phyloP scores from a whole-genome alignment of 768 basidiomycete species.

The Lactifluus pinguis region DNA sequence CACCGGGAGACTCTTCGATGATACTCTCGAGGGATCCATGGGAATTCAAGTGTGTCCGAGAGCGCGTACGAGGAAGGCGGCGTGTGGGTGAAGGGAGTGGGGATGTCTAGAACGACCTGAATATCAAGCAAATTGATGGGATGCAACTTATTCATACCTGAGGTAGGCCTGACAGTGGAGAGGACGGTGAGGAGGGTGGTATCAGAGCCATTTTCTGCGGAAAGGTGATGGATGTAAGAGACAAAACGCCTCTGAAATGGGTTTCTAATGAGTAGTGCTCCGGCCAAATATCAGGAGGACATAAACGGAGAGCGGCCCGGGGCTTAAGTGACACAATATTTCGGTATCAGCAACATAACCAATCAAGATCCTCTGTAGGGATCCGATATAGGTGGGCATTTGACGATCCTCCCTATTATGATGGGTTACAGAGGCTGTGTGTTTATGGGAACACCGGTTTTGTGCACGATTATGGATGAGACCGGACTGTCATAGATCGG shows the following conservation, averaged over 20 bases:
- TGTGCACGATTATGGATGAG: background rate
- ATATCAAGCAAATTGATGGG: background rate
- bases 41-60: conserved; percentile 9
- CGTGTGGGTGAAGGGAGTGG: conserved; percentile 11
- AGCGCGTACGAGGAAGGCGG: conserved; percentile 12
- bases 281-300: background rate
- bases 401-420: conserved; percentile 1
- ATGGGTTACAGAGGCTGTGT: background rate
- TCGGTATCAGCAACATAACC: background rate
- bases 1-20: conserved; percentile 7
- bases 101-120: background rate
- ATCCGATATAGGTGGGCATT: conserved; percentile 12
- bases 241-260: background rate
- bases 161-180: background rate
- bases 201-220: background rate
- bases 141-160: conserved; percentile 1
- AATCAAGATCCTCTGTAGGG: conserved; percentile 7
- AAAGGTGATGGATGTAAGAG: background rate
- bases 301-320: conserved; percentile 4
- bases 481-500: background rate
- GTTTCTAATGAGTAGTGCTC: background rate
- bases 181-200: background rate
- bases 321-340: conserved; percentile 2
- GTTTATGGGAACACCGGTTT: background rate
- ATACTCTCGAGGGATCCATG: conserved; percentile 19